A percentile compares a stretch with the other conserved stretches of the same genome.
phyloP scores from a whole-genome alignment of 2,329 filamentous ascomycete genomes.

The Apiospora aurea region DNA sequence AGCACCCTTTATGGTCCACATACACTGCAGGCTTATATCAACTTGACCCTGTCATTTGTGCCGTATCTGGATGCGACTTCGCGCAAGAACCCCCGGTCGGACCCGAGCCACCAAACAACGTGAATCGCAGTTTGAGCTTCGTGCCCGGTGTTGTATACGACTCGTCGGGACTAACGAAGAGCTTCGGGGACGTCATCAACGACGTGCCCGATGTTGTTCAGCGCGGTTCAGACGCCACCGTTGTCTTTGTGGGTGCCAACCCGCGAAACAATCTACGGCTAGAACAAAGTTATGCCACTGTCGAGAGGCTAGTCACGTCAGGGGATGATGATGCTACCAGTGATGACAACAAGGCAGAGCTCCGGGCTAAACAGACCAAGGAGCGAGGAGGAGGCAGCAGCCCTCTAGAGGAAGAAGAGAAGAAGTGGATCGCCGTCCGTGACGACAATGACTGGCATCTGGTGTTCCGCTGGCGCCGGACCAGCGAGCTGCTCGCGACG shows the following conservation, averaged over 20 bases:
- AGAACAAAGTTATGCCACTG: conserved; percentile 77
- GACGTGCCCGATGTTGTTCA: conserved; percentile 60
- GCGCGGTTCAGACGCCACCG: conserved; percentile 66
- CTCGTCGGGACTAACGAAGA: conserved; percentile 65
- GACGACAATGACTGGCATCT: conserved; percentile 84
- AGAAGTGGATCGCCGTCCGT: conserved; percentile 70
- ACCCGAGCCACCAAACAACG: conserved; percentile 78
- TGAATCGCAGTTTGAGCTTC: conserved; percentile 76
- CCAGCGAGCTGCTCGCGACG: conserved; percentile 72
- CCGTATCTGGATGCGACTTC: conserved; percentile 65
- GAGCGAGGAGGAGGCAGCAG: not conserved
- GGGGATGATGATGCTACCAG: conserved; percentile 28
- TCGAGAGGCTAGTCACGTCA: conserved; percentile 66
- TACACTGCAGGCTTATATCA: conserved; percentile 86
- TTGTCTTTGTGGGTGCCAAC: conserved; percentile 83
- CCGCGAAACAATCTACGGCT: conserved; percentile 85
- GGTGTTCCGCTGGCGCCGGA: conserved; percentile 80
- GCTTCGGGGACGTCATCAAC: conserved; percentile 71
- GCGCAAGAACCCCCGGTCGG: conserved; percentile 50
- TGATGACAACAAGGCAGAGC: conserved; percentile 24
- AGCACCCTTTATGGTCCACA: conserved; percentile 87
- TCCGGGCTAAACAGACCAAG: not conserved
- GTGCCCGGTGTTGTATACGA: conserved; percentile 82
- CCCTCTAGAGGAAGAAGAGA: not conserved
- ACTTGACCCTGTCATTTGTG: conserved; percentile 75